A percentile compares a stretch with the other conserved stretches of the same genome.
Evolutionary conservation across 805 yeast genomes (phyloP).

Genomic region (Trichomonascus vanleenenianus): DNA sequence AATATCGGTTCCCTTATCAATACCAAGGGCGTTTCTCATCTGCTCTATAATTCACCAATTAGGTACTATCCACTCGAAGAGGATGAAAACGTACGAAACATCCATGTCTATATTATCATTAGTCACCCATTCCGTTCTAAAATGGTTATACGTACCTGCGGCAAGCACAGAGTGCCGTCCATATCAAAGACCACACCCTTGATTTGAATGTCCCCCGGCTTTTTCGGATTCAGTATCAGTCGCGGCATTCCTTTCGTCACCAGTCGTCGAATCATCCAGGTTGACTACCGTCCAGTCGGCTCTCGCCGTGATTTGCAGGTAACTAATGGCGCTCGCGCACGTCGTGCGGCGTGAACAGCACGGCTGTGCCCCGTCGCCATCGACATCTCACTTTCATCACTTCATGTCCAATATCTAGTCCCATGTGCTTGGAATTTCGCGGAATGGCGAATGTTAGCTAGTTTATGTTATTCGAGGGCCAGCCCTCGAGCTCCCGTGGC

Average conservation of each 20-base stretch:
- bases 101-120: constrained; percentile 32
- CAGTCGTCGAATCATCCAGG: background rate
- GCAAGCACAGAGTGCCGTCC: constrained; percentile 71
- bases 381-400: too few species aligned
- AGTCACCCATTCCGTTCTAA: background rate
- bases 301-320: background rate
- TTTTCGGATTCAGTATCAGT: constrained; percentile 13
- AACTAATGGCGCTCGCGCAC: background rate
- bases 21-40: constrained; percentile 54
- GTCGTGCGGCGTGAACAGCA: background rate
- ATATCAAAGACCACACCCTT: constrained; percentile 63
- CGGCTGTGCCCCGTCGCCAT: too few species aligned
- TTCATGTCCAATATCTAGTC: too few species aligned
- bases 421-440: too few species aligned
- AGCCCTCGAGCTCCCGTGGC: too few species aligned
- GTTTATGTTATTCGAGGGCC: too few species aligned
- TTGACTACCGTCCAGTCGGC: too few species aligned
- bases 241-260: constrained; percentile 2
- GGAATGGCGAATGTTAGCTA: too few species aligned
- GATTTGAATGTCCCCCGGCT: constrained; percentile 27
- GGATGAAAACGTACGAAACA: constrained; percentile 31
- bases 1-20: constrained; percentile 42
- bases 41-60: constrained; percentile 32
- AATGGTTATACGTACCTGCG: constrained; percentile 35
- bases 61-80: background rate